Conservation (phyloP, 768 basidiomycete species). For the Cystofilobasidium ferigula region DNA sequence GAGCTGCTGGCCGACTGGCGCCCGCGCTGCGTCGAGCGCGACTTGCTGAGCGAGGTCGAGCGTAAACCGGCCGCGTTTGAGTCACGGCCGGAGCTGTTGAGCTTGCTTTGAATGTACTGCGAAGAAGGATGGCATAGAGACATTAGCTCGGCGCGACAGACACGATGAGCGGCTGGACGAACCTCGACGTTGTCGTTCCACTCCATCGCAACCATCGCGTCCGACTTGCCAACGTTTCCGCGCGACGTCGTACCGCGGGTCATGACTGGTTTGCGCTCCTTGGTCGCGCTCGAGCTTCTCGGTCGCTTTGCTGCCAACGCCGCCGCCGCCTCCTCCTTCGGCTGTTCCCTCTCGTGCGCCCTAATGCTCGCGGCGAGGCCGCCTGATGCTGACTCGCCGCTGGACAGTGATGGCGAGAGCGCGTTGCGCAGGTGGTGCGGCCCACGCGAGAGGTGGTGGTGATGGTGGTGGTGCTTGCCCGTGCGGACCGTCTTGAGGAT, state of each 20-base stretch:
- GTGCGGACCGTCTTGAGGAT: conserved; percentile 9
- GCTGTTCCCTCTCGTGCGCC: not conserved
- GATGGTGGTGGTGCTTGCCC: conserved; percentile 8
- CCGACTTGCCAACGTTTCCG: conserved; percentile 1
- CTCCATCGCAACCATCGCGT: conserved; percentile 19
- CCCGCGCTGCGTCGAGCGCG: not conserved
- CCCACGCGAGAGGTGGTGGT: not conserved
- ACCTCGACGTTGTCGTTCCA: conserved; percentile 24
- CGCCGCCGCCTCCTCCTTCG: not conserved
- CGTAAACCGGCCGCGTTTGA: not conserved
- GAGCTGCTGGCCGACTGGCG: not conserved
- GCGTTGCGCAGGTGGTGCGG: conserved; percentile 1
- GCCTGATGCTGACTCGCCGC: not conserved
- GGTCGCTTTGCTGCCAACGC: not conserved
- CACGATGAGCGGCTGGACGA: not conserved
- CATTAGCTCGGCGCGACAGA: not conserved
- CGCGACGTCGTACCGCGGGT: conserved; percentile 20
- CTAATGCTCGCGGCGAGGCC: no score
- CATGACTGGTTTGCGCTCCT: conserved; percentile 16
- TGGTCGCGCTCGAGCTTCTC: not conserved
- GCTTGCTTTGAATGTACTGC: conserved; percentile 3
- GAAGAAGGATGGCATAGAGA: not conserved
- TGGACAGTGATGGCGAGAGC: not conserved
- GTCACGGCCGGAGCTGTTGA: not conserved
- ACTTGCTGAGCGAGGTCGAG: not conserved